A percentile compares a stretch with the other conserved stretches of the same genome.
Evolutionary conservation across 495 filamentous ascomycete genomes (phyloP).

Genomic region (Lepidopterella palustris): DNA sequence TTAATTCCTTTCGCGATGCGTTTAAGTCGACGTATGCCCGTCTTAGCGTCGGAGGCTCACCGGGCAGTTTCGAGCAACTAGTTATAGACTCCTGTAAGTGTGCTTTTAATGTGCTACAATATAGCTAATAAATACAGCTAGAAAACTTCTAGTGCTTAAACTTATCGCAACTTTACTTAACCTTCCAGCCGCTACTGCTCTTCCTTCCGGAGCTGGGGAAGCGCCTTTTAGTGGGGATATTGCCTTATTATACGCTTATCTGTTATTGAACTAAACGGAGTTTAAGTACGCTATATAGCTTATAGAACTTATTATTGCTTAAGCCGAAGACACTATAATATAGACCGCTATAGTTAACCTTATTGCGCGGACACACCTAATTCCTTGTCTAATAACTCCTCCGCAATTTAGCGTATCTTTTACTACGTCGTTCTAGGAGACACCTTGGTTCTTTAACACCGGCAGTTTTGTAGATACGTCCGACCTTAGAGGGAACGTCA

Average conservation of each 20-base stretch:
- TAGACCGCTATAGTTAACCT: conserved; percentile 13
- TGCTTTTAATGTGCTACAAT: not conserved
- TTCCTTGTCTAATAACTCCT: not conserved
- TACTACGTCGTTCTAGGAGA: not conserved
- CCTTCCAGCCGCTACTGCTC: not conserved
- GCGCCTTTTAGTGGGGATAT: not conserved
- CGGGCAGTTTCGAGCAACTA: not conserved
- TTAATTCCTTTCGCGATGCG: not conserved
- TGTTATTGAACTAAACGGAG: not conserved
- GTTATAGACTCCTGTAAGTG: not conserved
- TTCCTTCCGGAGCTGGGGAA: not conserved
- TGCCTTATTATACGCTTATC: not conserved
- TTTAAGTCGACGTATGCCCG: not conserved
- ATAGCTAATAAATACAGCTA: not conserved
- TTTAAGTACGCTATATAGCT: not conserved
- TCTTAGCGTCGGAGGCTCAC: not conserved
- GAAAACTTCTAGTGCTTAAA: not conserved
- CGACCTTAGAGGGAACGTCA: conserved; percentile 15
- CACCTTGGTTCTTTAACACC: conserved; percentile 8
- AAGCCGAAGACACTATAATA: conserved; percentile 9
- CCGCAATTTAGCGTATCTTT: not conserved
- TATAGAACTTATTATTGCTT: not conserved
- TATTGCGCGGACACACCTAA: conserved; percentile 5
- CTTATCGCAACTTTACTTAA: not conserved
- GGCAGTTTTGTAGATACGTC: conserved; percentile 17